Evolutionary conservation across 768 basidiomycete genomes (phyloP), one percentile per base, ranked within the genome.

Genomic region (Brasilioporus rufonigricans): DNA sequence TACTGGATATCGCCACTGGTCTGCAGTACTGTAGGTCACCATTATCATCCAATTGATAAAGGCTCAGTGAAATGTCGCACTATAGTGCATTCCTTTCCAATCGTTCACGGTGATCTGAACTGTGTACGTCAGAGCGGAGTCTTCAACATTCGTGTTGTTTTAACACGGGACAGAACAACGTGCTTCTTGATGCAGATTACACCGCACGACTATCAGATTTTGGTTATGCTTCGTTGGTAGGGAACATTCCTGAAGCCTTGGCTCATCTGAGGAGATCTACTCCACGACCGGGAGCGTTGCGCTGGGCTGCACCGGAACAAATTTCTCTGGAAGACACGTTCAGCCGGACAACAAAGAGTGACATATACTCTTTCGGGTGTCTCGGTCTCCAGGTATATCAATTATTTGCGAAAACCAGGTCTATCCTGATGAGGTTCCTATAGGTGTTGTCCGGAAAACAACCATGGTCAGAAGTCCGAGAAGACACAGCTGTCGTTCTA

Each of bases 281-380:
- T 69, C 68, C 8, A 75, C 75, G 16, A 21, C 45, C 49, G 5
- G 59, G 59, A 1, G 73, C 77, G 18, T 65, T 77, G n/a, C 71
- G 79, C 1, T 79, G 77, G 76, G 73, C 77, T 13, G 79, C 78
- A 38, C 65, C 76, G 0, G 61, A 72, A 18, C 63, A 39, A 18
- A 29, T 18, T 49, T 62, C n/a, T 61, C 67, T 33, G 12, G 44
- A 26, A 14, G 44, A 41, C 27, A 35, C 3, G 14, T 7, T 14
- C 44, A 13, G 16, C 35, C 14, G 19, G 0, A 53, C 54, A 16
- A 52, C 47, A 5, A 52, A 44, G 21, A 51, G 58, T 29, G 60
- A 61, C 16, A 60, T 61, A 1, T 61, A 61, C 29, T 61, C 58
- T 21, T 61, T 60, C 26, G 60, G 60, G 2, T 16, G 23, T 16